phyloP scores from a whole-genome alignment of 2,329 filamentous ascomycete species.

The Ophiostoma fasciatum region DNA sequence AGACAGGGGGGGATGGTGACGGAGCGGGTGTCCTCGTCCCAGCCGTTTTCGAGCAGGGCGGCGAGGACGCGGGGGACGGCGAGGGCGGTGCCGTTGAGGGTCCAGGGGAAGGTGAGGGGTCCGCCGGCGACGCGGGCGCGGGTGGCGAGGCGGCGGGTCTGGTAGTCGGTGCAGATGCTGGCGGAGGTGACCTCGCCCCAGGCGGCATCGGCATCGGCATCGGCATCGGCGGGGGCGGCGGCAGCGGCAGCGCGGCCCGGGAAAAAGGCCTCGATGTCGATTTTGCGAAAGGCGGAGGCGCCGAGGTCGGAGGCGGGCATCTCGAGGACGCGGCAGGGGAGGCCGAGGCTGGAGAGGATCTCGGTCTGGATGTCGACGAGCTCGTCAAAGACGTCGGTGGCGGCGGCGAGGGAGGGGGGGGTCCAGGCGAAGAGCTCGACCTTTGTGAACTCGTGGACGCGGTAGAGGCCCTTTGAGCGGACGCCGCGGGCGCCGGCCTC shows the following conservation, averaged over 20 bases:
- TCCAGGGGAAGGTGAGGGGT: constrained; percentile 67
- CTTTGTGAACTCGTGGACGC: constrained; percentile 97
- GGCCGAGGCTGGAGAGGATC: constrained; percentile 59
- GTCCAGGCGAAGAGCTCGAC: constrained; percentile 97
- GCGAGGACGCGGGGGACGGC: constrained; percentile 83
- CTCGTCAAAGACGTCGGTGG: constrained; percentile 58
- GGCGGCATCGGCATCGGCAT: constrained; percentile 38
- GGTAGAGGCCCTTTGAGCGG: constrained; percentile 87
- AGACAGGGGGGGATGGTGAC: constrained; percentile 69
- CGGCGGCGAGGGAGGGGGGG: constrained; percentile 32
- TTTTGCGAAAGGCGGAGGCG: constrained; percentile 72
- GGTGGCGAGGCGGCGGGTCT: constrained; percentile 69
- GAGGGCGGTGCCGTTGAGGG: constrained; percentile 84
- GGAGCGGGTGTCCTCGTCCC: constrained; percentile 52
- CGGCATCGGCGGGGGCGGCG: not conserved
- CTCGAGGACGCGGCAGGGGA: constrained; percentile 79
- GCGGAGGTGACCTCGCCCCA: constrained; percentile 92
- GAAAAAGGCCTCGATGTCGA: constrained; percentile 90
- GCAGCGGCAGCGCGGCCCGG: constrained; percentile 44
- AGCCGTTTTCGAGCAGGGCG: constrained; percentile 79
- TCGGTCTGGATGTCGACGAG: constrained; percentile 78
- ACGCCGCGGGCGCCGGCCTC: constrained; percentile 83
- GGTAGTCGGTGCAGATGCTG: constrained; percentile 90
- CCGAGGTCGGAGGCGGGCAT: constrained; percentile 86
- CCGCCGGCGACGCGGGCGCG: constrained; percentile 41